Base-by-base conservation (phyloP, 371 early-diverging fungal species). In the Parasitella parasitica region DNA sequence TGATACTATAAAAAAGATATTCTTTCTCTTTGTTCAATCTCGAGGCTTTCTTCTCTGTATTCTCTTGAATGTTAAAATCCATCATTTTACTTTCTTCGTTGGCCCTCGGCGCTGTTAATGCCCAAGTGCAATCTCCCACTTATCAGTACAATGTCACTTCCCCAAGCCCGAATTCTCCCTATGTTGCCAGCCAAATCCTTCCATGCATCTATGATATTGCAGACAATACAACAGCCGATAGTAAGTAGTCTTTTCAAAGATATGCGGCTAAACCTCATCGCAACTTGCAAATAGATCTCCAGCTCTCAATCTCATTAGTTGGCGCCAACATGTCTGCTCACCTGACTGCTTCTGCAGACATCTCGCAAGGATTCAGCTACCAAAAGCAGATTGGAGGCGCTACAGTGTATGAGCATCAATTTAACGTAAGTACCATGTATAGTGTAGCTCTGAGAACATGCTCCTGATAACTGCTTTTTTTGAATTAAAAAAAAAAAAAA, bases 171-270 rank as follows among this genome's bases (percentile, higher is more conserved):
- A 66, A 67, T 32, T 57, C 72, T 28, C 71, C 71, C 12, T 78
- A 72, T 61, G 73, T 75, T 36, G 67, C 73, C 11, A 71, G 75
- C 28, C 75, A 71, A 61, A 66, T 67, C n/a, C 60, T 78, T 24
- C 78, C 78, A 43, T 71, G 75, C 36, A 66, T 75, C 11, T 78
- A 72, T 63, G 54, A 63, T 39, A 61, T 75, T 52, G 54, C 74
- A 22, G 34, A 36, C n/a, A 64, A 59, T 34, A 56, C 70, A 16
- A 72, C 61, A 6, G 32, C 72, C 26, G 48, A 67, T 26, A 72
- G 76, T 76, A 65, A 68, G 66, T 70, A 24, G 6, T 27, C 12
- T 26, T 28, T 18, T 13, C n/a, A n/a, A n/a, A n/a, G n/a, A n/a
- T n/a, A n/a, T n/a, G n/a, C n/a, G n/a, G n/a, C n/a, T n/a, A n/a